These are phyloP conservation scores for Hemileccinum impolitum DNA, from an alignment of 768 basidiomycete genomes.

Conservation along the genomic window DNA sequence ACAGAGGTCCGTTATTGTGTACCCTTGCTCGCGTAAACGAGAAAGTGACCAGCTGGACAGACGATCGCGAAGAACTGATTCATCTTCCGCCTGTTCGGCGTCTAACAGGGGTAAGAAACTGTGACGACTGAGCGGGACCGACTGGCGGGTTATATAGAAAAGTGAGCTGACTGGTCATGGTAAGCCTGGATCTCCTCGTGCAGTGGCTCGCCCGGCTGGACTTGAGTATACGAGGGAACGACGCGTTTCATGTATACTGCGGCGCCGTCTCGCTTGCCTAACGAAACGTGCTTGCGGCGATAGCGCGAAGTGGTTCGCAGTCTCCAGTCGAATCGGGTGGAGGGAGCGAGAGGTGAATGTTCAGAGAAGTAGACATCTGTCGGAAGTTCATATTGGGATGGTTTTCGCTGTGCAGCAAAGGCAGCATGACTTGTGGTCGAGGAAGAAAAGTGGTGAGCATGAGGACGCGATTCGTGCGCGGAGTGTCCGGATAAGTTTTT, in stretches of 20 bases:
- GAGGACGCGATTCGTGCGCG: background rate
- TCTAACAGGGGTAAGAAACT: constrained; percentile 49
- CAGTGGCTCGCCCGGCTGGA: constrained; percentile 39
- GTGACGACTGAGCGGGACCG: background rate
- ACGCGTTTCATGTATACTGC: constrained; percentile 37
- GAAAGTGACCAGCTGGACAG: constrained; percentile 64
- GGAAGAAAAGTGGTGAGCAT: constrained; percentile 13
- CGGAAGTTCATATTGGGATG: constrained; percentile 21
- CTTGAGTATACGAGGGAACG: constrained; percentile 32
- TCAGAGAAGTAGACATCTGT: constrained; percentile 30
- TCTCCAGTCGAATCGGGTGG: constrained; percentile 59
- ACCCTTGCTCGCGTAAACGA: constrained; percentile 65
- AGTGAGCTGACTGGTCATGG: constrained; percentile 43
- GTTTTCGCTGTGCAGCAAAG: constrained; percentile 10
- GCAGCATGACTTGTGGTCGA: constrained; percentile 7
- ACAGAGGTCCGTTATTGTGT: constrained; percentile 59
- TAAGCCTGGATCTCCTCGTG: constrained; percentile 54
- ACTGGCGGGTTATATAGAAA: background rate
- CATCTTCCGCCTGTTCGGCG: constrained; percentile 64
- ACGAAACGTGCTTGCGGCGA: constrained; percentile 12
- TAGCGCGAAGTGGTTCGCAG: constrained; percentile 48
- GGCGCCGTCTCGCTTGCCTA: constrained; percentile 7
- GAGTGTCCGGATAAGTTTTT: constrained; percentile 12
- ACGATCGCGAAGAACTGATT: constrained; percentile 56
- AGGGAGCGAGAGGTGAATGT: constrained; percentile 24